A percentile compares a stretch with the other conserved stretches of the same genome.
Evolutionary conservation across 768 basidiomycete genomes (phyloP).

Genomic region (Termitomyces sp.): DNA sequence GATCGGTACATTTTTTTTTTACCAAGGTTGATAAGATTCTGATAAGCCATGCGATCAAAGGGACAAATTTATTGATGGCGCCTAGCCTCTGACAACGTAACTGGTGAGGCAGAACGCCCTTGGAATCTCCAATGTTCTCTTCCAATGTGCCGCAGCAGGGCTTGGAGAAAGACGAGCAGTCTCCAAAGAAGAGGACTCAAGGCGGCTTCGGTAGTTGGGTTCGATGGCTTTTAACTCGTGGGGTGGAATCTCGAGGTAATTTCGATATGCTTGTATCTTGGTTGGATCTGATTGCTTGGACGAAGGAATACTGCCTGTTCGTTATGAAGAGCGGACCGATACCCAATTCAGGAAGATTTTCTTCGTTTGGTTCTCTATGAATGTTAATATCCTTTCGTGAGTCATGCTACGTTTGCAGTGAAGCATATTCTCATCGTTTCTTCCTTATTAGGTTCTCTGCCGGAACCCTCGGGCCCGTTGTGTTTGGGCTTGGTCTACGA

Average conservation of each 20-base stretch:
- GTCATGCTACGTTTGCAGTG: slow-evolving; percentile 5
- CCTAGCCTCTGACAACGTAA: neutral
- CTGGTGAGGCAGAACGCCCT: neutral
- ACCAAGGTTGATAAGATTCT: no score
- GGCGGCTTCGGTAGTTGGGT: slow-evolving; percentile 7
- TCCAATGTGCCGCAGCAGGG: neutral
- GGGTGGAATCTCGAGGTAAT: slow-evolving; percentile 32
- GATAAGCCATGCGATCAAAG: no score
- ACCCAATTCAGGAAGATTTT: slow-evolving; percentile 65
- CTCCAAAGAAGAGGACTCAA: neutral
- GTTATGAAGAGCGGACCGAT: slow-evolving; percentile 52
- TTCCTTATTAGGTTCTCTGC: slow-evolving; percentile 49
- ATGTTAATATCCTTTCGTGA: slow-evolving; percentile 63
- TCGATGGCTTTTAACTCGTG: slow-evolving; percentile 18
- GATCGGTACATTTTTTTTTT: no score
- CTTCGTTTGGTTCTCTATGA: slow-evolving; percentile 75
- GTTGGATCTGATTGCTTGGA: neutral
- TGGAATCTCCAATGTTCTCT: neutral
- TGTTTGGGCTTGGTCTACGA: slow-evolving; percentile 55
- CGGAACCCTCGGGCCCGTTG: slow-evolving; percentile 61
- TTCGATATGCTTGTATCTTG: neutral
- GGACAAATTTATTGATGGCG: no score
- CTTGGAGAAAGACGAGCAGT: neutral
- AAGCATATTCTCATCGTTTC: neutral
- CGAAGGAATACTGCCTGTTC: slow-evolving; percentile 54